Percentiles rank a stretch among this genome's conserved stretches.
Conservation (phyloP, 2,329 filamentous ascomycete species). For the Pezicula carpinea region DNA sequence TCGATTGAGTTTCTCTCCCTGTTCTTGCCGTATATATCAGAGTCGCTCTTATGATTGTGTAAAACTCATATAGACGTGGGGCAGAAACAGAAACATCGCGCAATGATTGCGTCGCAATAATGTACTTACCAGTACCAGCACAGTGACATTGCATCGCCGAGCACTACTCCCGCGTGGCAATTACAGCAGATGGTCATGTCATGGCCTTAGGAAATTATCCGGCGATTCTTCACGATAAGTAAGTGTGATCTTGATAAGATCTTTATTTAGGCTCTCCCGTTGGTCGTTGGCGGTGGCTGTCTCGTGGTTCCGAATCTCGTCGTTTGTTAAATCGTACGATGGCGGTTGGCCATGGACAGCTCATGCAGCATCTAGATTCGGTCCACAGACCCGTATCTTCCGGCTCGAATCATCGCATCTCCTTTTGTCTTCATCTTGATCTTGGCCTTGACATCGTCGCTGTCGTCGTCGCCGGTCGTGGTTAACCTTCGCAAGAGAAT, state of each 20-base stretch:
- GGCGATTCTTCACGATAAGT: no score
- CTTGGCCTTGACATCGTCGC: no score
- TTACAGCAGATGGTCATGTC: neutral
- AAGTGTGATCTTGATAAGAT: no score
- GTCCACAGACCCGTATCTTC: neutral
- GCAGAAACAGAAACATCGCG: neutral
- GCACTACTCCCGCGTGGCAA: neutral
- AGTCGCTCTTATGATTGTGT: neutral
- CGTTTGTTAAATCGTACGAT: neutral
- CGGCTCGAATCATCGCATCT: neutral
- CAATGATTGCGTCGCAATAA: no score
- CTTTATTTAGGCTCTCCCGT: neutral
- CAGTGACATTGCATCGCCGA: neutral
- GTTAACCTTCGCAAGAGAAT: no score
- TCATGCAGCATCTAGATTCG: neutral
- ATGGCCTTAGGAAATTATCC: neutral
- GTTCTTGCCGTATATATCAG: neutral
- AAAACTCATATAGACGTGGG: neutral
- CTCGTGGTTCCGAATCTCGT: neutral
- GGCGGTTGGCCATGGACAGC: neutral
- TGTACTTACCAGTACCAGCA: no score
- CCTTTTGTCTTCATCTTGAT: no score
- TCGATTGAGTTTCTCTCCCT: conserved; percentile 3
- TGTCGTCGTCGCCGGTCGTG: no score
- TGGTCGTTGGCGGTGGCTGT: neutral